Base-by-base conservation (phyloP, 345 rosid genomes). In the Melastoma malabathricum region DNA sequence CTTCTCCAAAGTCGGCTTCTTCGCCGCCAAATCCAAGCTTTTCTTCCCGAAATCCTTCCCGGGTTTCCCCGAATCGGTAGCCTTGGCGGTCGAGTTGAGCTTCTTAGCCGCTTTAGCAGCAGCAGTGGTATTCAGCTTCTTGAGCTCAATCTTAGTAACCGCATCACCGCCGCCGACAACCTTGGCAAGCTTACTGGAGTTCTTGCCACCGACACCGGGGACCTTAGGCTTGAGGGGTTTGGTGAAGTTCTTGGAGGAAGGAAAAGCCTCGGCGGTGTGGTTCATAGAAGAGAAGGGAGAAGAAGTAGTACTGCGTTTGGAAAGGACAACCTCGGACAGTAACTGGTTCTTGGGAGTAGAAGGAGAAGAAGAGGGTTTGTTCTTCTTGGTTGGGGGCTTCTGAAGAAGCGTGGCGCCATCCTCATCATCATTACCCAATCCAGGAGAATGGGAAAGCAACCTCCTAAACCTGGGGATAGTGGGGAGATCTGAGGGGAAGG, bases 231-330 rank as follows among this genome's bases (percentile, higher is more conserved):
- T 80, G 47, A 51, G 13, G 47, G 64, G 65, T 53, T 74, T 82
- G 67, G 80, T 72, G 38, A 71, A 76, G 55, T 81, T 86, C 63
- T 84, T 84, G 54, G 53, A 12, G 13, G 82, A 62, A 10, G 43
- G 75, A 39, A 23, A 12, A 18, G 59, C 18, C 59, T 79, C 75
- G 72, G 86, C 75, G 72, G 86, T 79, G 53, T 75, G 79, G 65
- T 72, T 81, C 66, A 77, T 79, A 47, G 53, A 48, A 48, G 41
- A 34, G 12, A 6, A 34, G 41, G 41, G 0, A 34, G 41, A 34
- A 34, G 25, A 2, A 22, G 25, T 22, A 4, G 25, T 2, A 2
- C 25, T 22, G 25, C 2, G 25, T 22, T 12, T 34, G 41, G 41
- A 12, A 2, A 6, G 10, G 41, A 34, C 41, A 34, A 34, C 12